Base-by-base conservation (phyloP, 768 basidiomycete genomes). In the Russula sp. region DNA sequence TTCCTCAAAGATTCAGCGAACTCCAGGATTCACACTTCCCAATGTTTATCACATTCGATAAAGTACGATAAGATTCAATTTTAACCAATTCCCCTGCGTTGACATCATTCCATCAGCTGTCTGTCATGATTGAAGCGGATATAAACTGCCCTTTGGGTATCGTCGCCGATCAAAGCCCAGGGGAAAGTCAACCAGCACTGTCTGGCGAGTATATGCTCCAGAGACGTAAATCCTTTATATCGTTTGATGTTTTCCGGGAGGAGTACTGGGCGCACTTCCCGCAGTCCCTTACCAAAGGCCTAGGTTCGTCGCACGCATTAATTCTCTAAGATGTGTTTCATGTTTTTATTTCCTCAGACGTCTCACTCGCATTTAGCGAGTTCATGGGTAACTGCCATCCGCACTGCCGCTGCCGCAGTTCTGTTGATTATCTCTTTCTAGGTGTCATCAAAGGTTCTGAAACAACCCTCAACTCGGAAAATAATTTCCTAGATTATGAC, bases 361-460 rank as follows among this genome's bases (percentile, higher is more conserved):
- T 85, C 1, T 76, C 81, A 6, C 75, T 86, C 9, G 84, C 88
- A 0, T 90, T 82, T 69, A 83, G 81, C 51, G 87, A 90, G 70
- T 74, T 90, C 24, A 79, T 89, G 65, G 88, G 87, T 83, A 60
- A 48, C 16, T 22, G 9, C 18, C 6, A 38, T n/a, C 2, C 0
- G 5, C 10, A 5, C 13, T 36, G 6, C 40, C 22, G 20, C 30
- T 20, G 1, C 11, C 18, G 24, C 32, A 18, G 0, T 11, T 14
- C 10, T 14, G 24, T 51, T 55, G 30, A 62, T 42, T 3, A 6
- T n/a, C 24, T 9, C 6, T 62, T 16, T 5, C 20, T 40, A 74
- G 88, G 87, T 44, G 81, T 87, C 11, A 84, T 90, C 65, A 81
- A 83, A 69, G 88, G 89, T 16, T 88, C 88, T 0, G 86, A 89